Percentiles rank a stretch among this genome's conserved stretches.
Conservation (phyloP, 1,139 yeast genomes). For the Lodderomyces parapsilosis region DNA sequence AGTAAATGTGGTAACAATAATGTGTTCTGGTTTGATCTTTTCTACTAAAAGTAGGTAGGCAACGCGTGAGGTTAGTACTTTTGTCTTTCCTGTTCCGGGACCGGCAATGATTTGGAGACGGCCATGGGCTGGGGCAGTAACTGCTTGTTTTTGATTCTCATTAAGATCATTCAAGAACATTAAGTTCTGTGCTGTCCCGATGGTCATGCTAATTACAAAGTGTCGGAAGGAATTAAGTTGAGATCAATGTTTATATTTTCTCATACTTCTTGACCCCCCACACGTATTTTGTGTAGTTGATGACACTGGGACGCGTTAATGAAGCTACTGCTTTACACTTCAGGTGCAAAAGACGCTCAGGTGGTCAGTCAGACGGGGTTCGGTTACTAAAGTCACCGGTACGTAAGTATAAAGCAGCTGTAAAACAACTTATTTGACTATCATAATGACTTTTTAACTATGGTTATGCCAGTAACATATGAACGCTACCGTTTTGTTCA, state of each 20-base stretch:
- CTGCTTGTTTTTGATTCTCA: slow-evolving; percentile 59
- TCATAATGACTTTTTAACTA: no score
- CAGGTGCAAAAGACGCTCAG: no score
- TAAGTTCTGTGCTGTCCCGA: background rate
- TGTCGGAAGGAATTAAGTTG: background rate
- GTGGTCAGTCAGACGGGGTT: no score
- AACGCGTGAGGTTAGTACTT: slow-evolving; percentile 74
- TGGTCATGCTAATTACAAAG: background rate
- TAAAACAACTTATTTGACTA: no score
- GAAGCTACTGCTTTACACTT: no score
- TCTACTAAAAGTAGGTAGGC: slow-evolving; percentile 61
- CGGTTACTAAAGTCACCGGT: no score
- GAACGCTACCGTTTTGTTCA: background rate
- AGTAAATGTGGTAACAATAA: slow-evolving; percentile 87
- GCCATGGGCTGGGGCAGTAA: slow-evolving; percentile 49
- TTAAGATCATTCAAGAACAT: slow-evolving; percentile 38
- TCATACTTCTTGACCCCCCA: background rate
- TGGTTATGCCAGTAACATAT: no score
- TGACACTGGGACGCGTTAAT: no score
- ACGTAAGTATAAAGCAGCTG: no score
- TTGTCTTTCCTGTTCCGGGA: slow-evolving; percentile 89
- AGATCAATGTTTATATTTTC: background rate
- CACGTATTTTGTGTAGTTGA: background rate
- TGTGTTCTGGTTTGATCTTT: slow-evolving; percentile 52
- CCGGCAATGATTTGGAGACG: slow-evolving; percentile 83